A percentile compares a stretch with the other conserved stretches of the same genome.
These are phyloP conservation scores for Pichia sp. DNA, from an alignment of 1,139 yeast genomes.

Conservation along the genomic window DNA sequence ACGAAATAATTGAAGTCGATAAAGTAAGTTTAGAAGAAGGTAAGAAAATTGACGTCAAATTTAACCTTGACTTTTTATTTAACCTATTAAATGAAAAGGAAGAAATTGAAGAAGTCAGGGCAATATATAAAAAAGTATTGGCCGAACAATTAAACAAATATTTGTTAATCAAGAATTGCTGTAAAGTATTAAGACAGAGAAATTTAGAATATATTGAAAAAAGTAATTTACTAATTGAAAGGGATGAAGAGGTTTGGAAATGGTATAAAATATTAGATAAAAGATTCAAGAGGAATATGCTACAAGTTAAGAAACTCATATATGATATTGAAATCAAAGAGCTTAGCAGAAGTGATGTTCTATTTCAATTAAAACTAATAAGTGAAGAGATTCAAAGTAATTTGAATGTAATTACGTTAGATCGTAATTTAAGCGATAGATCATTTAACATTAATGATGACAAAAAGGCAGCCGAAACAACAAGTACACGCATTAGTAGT, in stretches of 20 bases:
- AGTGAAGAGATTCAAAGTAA: background rate
- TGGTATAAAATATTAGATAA: conserved; percentile 3
- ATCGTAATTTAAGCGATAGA: background rate
- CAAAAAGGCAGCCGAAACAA: background rate
- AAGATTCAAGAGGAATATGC: background rate
- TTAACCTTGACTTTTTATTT: background rate
- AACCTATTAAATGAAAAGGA: background rate
- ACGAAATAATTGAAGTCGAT: background rate
- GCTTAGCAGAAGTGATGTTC: background rate
- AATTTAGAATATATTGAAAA: conserved; percentile 1
- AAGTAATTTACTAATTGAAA: background rate
- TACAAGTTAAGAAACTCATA: background rate
- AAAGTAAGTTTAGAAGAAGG: background rate
- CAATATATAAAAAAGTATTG: background rate
- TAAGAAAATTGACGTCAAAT: background rate
- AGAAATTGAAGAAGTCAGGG: background rate
- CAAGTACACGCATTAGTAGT: background rate
- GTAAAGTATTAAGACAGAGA: conserved; percentile 1
- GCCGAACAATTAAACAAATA: conserved; percentile 1
- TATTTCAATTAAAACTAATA: background rate
- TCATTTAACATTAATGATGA: background rate
- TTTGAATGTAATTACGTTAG: background rate
- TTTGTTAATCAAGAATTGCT: conserved; percentile 2
- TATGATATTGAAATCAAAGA: background rate
- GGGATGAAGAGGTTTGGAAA: conserved; percentile 4